A percentile compares a stretch with the other conserved stretches of the same genome.
Evolutionary conservation across 1,139 yeast genomes (phyloP).

Genomic region (Trichomonascaceae sp.): DNA sequence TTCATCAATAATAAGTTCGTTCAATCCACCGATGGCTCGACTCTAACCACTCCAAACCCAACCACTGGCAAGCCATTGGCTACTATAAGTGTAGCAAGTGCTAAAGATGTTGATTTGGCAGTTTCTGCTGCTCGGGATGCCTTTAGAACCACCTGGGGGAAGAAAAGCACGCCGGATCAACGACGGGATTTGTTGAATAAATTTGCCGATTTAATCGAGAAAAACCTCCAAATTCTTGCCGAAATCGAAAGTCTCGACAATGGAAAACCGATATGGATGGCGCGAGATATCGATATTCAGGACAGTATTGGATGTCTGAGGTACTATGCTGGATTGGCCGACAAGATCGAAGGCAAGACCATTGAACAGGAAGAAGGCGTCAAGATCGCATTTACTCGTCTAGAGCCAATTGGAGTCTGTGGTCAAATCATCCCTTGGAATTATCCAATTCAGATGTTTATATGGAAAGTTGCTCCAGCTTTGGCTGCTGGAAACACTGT

Average conservation of each 20-base stretch:
- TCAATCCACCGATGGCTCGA: neutral
- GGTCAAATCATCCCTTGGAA: constrained; percentile 94
- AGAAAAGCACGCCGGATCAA: constrained; percentile 53
- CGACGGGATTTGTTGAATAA: constrained; percentile 61
- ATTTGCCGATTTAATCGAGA: constrained; percentile 54
- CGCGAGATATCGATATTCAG: constrained; percentile 58
- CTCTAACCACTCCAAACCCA: neutral
- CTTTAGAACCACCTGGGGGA: constrained; percentile 43
- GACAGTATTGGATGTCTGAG: constrained; percentile 77
- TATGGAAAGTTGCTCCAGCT: constrained; percentile 85
- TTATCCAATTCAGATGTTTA: constrained; percentile 89
- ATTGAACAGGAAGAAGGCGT: constrained; percentile 53
- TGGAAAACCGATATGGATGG: constrained; percentile 72
- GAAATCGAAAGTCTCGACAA: constrained; percentile 67
- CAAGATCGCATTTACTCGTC: constrained; percentile 56
- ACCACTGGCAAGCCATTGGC: neutral
- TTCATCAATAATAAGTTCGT: neutral
- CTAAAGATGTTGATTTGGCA: neutral
- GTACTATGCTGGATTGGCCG: constrained; percentile 85
- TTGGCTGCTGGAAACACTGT: constrained; percentile 88
- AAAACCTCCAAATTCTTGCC: constrained; percentile 66
- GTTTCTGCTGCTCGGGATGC: constrained; percentile 35
- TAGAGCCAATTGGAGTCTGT: constrained; percentile 85
- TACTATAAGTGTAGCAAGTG: neutral
- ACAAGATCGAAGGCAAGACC: constrained; percentile 62